Percentiles rank a stretch among this genome's conserved stretches.
Evolutionary conservation across 169 alveolate species (phyloP).

Genomic region (Eimeria sp.): DNA sequence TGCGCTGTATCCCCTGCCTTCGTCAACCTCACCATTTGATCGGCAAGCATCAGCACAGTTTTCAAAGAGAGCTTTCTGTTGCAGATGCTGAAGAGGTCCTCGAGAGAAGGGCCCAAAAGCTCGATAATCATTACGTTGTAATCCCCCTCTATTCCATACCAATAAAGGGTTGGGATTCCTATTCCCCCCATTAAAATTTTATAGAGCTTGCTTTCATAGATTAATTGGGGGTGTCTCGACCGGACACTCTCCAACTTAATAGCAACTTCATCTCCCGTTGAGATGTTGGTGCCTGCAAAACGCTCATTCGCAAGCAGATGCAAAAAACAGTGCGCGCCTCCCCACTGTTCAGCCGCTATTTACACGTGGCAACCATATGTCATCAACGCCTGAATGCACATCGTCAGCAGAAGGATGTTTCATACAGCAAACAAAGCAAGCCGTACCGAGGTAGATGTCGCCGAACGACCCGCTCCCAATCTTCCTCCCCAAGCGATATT

Average conservation of each 20-base stretch:
- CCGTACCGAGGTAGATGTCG: constrained; percentile 97
- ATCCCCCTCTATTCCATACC: constrained; percentile 99
- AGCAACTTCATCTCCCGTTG: constrained; percentile 97
- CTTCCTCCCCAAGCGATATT: constrained; percentile 98
- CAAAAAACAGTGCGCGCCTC: background rate
- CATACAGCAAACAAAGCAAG: background rate
- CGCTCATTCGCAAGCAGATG: background rate
- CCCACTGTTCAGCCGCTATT: background rate
- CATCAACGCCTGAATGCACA: background rate
- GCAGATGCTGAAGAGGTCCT: constrained; percentile 97
- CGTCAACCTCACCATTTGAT: constrained; percentile 88
- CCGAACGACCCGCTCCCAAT: constrained; percentile 99
- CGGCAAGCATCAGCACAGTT: constrained; percentile 90
- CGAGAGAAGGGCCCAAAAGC: constrained; percentile 98
- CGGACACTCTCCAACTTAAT: constrained; percentile 96
- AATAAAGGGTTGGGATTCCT: constrained; percentile 97
- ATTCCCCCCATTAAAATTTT: constrained; percentile 97
- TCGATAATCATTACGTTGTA: constrained; percentile 98
- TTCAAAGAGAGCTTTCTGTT: constrained; percentile 97
- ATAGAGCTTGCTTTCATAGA: constrained; percentile 98
- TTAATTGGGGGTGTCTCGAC: constrained; percentile 95
- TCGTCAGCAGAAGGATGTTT: background rate
- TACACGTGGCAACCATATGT: background rate
- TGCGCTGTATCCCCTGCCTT: background rate
- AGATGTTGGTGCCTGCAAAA: constrained; percentile 93